Percentiles rank a stretch among this genome's conserved stretches.
These are phyloP conservation scores for Fusarium mexicanum DNA, from an alignment of 2,329 filamentous ascomycete species.

Conservation along the genomic window DNA sequence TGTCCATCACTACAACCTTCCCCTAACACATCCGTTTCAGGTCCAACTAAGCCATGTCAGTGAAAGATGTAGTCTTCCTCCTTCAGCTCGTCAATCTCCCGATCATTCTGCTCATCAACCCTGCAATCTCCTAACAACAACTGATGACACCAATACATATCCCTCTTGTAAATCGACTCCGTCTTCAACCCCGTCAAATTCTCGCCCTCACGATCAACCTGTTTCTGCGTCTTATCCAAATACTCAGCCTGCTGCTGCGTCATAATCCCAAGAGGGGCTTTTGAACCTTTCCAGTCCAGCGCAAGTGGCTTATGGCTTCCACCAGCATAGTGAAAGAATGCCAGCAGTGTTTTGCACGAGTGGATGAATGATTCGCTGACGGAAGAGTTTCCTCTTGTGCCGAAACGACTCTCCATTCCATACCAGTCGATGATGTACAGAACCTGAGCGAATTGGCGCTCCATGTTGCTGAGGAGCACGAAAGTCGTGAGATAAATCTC, in stretches of 20 bases:
- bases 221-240: background rate
- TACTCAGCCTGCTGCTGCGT: background rate
- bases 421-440: background rate
- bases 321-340: background rate
- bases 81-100: background rate
- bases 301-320: background rate
- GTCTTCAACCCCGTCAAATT: background rate
- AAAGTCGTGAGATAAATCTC: background rate
- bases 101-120: background rate
- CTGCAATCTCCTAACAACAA: background rate
- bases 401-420: background rate
- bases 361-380: background rate
- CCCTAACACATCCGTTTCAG: too few relatives aligned
- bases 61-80: background rate
- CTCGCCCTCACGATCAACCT: background rate
- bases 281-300: rapidly evolving
- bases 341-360: background rate
- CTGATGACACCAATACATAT: background rate
- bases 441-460: background rate
- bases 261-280: background rate
- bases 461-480: background rate
- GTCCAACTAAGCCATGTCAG: background rate
- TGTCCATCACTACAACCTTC: too few relatives aligned
- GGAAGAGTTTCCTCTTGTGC: background rate
- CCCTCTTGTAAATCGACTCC: background rate